Evolutionary conservation across 2,329 filamentous ascomycete species (phyloP).

Genomic region (Talaromyces sp.): DNA sequence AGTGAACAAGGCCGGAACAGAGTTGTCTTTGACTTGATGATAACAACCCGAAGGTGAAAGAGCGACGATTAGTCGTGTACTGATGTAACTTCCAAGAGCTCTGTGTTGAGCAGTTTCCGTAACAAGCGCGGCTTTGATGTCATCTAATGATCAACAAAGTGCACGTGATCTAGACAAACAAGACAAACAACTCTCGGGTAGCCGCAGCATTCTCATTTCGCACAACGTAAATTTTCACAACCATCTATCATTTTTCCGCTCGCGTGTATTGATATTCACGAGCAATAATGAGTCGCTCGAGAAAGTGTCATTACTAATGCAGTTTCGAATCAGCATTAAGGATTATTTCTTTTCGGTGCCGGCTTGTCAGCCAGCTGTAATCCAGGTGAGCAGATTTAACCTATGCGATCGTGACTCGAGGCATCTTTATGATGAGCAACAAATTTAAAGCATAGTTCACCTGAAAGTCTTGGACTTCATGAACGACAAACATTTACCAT

Average conservation of each 20-base stretch:
- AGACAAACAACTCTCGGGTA: conserved; percentile 1
- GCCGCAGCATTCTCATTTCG: background rate
- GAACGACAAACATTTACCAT: conserved; percentile 29
- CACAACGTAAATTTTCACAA: background rate
- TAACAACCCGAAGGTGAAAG: background rate
- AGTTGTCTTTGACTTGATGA: background rate
- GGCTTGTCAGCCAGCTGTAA: background rate
- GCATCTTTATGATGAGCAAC: conserved; percentile 25
- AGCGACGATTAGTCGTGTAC: background rate
- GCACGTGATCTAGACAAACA: conserved; percentile 9
- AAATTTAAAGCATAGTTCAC: conserved; percentile 31
- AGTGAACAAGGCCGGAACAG: background rate
- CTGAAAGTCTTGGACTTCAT: conserved; percentile 27
- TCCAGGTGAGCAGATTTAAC: conserved; percentile 4
- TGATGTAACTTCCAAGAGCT: background rate
- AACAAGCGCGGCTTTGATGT: background rate
- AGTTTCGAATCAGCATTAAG: no score
- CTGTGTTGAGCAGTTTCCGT: no score
- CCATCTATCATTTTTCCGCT: background rate
- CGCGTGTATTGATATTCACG: background rate
- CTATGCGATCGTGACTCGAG: background rate
- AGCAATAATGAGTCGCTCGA: background rate
- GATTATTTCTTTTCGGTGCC: background rate
- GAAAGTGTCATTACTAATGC: background rate
- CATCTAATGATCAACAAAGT: background rate